Evolutionary conservation across 495 filamentous ascomycete species (phyloP).

Genomic region (Neurospora terricola): DNA sequence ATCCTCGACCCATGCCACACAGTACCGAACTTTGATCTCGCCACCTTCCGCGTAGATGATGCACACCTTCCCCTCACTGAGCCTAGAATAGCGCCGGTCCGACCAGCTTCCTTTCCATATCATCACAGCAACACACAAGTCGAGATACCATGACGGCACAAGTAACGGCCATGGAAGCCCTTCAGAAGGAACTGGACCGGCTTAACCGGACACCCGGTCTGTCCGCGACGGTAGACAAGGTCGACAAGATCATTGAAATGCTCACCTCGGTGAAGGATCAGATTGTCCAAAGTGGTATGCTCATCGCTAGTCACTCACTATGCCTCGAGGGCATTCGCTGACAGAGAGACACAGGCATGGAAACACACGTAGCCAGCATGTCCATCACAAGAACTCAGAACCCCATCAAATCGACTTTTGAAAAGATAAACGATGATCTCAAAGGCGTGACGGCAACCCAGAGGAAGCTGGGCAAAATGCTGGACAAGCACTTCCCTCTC

Average conservation of each 20-base stretch:
- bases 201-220: constrained; percentile 63
- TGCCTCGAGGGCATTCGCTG: not conserved
- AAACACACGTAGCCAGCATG: constrained; percentile 57
- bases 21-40: not conserved
- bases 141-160: constrained; percentile 2
- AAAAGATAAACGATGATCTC: constrained; percentile 65
- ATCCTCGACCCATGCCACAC: not conserved
- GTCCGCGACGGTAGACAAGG: constrained; percentile 59
- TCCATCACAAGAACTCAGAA: constrained; percentile 77
- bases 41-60: not conserved
- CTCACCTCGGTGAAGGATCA: constrained; percentile 61
- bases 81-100: not conserved
- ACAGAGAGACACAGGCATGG: constrained; percentile 28
- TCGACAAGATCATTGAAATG: constrained; percentile 69
- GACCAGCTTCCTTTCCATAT: not conserved
- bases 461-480: constrained; percentile 68
- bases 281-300: constrained; percentile 52
- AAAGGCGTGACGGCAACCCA: constrained; percentile 70
- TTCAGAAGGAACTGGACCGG: constrained; percentile 63
- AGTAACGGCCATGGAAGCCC: constrained; percentile 17
- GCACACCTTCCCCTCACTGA: not conserved
- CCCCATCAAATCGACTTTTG: constrained; percentile 67
- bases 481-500: constrained; percentile 78
- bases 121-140: not conserved
- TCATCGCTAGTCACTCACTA: not conserved